Evolutionary conservation across 371 early-diverging fungal species (phyloP).

Genomic region (Mortierella sp.): DNA sequence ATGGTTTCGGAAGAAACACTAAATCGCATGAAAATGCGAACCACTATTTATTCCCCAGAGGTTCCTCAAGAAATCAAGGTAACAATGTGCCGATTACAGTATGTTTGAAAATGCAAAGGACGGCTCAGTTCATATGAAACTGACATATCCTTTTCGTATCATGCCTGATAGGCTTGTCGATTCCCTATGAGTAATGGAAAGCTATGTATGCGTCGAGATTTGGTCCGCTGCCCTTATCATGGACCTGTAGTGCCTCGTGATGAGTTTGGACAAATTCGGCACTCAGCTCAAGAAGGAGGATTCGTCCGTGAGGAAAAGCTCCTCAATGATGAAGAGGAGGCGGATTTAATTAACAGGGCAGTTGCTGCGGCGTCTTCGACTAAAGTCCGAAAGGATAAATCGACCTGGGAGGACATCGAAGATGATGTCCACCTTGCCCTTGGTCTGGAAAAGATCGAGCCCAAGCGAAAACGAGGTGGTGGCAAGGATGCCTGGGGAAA

Average conservation of each 20-base stretch:
- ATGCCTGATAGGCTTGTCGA: constrained; percentile 61
- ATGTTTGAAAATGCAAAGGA: neutral
- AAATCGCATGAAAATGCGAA: constrained; percentile 62
- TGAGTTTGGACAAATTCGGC: constrained; percentile 58
- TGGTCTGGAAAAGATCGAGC: constrained; percentile 52
- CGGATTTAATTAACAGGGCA: constrained; percentile 16
- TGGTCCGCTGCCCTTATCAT: constrained; percentile 79
- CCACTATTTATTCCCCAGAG: constrained; percentile 58
- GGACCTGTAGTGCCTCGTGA: constrained; percentile 76
- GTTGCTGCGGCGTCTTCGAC: constrained; percentile 27
- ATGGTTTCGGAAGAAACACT: constrained; percentile 64
- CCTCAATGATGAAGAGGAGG: constrained; percentile 25
- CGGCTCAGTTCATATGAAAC: neutral
- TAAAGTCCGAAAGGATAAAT: constrained; percentile 17
- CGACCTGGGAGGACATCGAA: constrained; percentile 68
- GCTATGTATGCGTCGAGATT: constrained; percentile 75
- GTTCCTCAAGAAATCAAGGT: constrained; percentile 58
- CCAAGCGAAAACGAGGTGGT: constrained; percentile 30
- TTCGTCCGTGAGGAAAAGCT: constrained; percentile 9
- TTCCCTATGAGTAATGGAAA: constrained; percentile 73
- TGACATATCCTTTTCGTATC: neutral
- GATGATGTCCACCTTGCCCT: constrained; percentile 62
- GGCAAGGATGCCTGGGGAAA: constrained; percentile 17
- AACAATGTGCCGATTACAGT: neutral
- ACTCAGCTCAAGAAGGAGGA: constrained; percentile 37